phyloP scores from a whole-genome alignment of 768 basidiomycete genomes.

The Macrolepiota albuminosa region DNA sequence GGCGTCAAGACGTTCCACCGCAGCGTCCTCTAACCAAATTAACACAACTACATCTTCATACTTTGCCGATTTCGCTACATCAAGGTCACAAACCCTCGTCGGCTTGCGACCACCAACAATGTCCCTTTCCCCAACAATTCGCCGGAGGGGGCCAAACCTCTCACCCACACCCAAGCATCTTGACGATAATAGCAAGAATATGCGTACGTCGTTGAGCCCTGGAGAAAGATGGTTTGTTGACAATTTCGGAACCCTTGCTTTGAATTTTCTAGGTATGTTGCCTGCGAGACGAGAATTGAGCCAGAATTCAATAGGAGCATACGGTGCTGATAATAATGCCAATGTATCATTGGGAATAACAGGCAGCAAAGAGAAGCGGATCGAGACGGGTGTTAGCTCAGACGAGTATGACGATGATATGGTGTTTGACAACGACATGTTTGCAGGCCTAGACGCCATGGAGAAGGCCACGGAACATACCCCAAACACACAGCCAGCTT shows the following conservation, averaged over 20 bases:
- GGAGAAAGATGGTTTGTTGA: background rate
- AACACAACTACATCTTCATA: slow-evolving; percentile 13
- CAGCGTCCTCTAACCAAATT: background rate
- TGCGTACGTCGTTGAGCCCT: slow-evolving; percentile 6
- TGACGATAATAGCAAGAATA: slow-evolving; percentile 6
- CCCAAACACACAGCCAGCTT: background rate
- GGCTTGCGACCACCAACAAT: slow-evolving; percentile 7
- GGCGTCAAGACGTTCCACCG: background rate
- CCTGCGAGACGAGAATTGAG: background rate
- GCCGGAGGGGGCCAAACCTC: slow-evolving; percentile 5
- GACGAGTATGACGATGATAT: slow-evolving; percentile 17
- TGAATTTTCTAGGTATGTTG: slow-evolving; percentile 7
- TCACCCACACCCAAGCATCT: slow-evolving; percentile 12
- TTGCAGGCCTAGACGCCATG: slow-evolving; percentile 24
- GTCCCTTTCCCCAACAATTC: slow-evolving; percentile 17
- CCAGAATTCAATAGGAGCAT: background rate
- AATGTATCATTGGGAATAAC: background rate
- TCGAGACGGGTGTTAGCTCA: slow-evolving; percentile 4
- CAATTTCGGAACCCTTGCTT: background rate
- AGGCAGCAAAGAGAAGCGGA: slow-evolving; percentile 2
- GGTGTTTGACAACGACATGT: slow-evolving; percentile 25
- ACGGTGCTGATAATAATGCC: background rate
- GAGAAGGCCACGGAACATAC: slow-evolving; percentile 14
- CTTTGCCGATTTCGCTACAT: slow-evolving; percentile 8
- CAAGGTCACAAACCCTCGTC: slow-evolving; percentile 8